Evolutionary conservation across 2,329 filamentous ascomycete species (phyloP).

Genomic region (Neophaeococcomyces aloes): DNA sequence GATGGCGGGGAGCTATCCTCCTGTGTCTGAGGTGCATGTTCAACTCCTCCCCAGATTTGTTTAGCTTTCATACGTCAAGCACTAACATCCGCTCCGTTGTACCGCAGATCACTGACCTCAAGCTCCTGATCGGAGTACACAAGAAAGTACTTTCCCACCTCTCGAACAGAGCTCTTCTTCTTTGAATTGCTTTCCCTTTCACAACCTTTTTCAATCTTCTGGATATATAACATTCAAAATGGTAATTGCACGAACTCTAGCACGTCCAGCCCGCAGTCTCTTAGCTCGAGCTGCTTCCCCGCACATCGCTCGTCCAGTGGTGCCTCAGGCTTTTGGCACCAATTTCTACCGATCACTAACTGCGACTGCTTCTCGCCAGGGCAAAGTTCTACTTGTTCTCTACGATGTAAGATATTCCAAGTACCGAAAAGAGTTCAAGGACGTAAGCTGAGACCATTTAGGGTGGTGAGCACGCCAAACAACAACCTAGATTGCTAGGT

Average conservation of each 20-base stretch:
- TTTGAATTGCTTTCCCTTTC: too few species aligned
- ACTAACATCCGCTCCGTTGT: too few species aligned
- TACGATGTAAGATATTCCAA: slow-evolving; percentile 61
- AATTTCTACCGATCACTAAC: slow-evolving; percentile 46
- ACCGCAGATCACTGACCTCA: slow-evolving; percentile 1
- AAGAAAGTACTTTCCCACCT: slow-evolving; percentile 5
- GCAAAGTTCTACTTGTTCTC: slow-evolving; percentile 87
- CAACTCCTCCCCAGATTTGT: too few species aligned
- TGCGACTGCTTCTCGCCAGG: slow-evolving; percentile 60
- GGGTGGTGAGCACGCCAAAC: slow-evolving; percentile 73
- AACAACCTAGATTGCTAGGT: slow-evolving; percentile 80
- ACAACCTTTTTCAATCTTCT: too few species aligned
- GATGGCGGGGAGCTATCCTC: too few species aligned
- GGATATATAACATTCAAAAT: slow-evolving; percentile 36
- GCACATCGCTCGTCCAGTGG: slow-evolving; percentile 37
- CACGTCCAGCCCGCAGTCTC: slow-evolving; percentile 39
- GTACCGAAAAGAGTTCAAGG: slow-evolving; percentile 10
- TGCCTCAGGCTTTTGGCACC: slow-evolving; percentile 11
- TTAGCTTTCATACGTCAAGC: too few species aligned
- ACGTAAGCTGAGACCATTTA: slow-evolving; percentile 22
- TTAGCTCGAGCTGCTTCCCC: slow-evolving; percentile 26
- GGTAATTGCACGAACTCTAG: slow-evolving; percentile 52
- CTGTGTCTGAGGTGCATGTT: too few species aligned
- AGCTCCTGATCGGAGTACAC: background rate
- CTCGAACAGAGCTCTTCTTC: slow-evolving; percentile 5